Evolutionary conservation across 768 basidiomycete species (phyloP).

Genomic region (Leccinum broughii): DNA sequence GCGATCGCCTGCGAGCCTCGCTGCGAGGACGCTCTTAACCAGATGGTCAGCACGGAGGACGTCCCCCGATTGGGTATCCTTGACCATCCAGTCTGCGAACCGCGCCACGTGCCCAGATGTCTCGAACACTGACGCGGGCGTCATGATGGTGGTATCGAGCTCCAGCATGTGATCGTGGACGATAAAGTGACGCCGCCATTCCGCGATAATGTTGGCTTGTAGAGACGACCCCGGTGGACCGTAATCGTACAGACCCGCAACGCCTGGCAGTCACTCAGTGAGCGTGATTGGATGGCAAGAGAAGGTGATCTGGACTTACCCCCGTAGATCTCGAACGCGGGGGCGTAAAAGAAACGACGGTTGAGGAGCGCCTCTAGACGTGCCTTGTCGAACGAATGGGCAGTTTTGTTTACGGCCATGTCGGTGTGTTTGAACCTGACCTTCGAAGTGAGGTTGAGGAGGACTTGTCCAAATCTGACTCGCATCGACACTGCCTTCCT

Average conservation of each 20-base stretch:
- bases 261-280: slow-evolving; percentile 52
- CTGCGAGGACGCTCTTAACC: slow-evolving; percentile 89
- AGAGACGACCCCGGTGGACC: slow-evolving; percentile 95
- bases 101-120: slow-evolving; percentile 97
- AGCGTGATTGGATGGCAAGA: background rate
- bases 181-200: slow-evolving; percentile 98
- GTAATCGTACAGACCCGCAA: slow-evolving; percentile 97
- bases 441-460: background rate
- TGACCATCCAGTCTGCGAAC: slow-evolving; percentile 99
- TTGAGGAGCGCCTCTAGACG: slow-evolving; percentile 84
- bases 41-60: slow-evolving; percentile 97
- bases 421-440: slow-evolving; percentile 22
- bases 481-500: slow-evolving; percentile 18
- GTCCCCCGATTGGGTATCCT: slow-evolving; percentile 92
- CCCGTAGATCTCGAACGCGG: slow-evolving; percentile 98
- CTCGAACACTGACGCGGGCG: slow-evolving; percentile 91
- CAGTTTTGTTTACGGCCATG: slow-evolving; percentile 69
- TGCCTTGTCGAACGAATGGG: slow-evolving; percentile 84
- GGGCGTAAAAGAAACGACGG: slow-evolving; percentile 95
- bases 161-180: slow-evolving; percentile 98
- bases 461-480: slow-evolving; percentile 26
- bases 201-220: slow-evolving; percentile 94
- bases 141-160: slow-evolving; percentile 98
- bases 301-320: slow-evolving; percentile 48
- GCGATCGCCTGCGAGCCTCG: slow-evolving; percentile 84